Evolutionary conservation across 495 filamentous ascomycete species (phyloP).

Genomic region (Penicillium dipodomyicola): DNA sequence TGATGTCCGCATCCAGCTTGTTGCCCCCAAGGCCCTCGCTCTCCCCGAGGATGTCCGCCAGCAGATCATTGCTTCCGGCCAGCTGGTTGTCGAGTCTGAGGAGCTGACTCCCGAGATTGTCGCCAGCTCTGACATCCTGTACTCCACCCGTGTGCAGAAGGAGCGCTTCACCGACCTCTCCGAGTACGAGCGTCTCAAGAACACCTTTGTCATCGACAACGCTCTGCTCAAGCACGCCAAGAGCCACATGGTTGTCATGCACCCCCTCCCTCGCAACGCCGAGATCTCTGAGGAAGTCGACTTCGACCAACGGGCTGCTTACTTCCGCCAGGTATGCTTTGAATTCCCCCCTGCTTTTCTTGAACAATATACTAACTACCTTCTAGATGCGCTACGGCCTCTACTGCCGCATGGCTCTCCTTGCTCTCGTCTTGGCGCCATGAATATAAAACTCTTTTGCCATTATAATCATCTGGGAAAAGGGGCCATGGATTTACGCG

Average conservation of each 20-base stretch:
- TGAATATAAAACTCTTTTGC: slow-evolving; percentile 34
- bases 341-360: not conserved
- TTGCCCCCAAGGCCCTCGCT: slow-evolving; percentile 74
- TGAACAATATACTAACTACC: slow-evolving; percentile 31
- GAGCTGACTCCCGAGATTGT: slow-evolving; percentile 82
- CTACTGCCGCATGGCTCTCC: slow-evolving; percentile 94
- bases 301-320: slow-evolving; percentile 93
- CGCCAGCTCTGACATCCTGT: slow-evolving; percentile 80
- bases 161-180: slow-evolving; percentile 79
- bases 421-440: slow-evolving; percentile 83
- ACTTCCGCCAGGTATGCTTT: slow-evolving; percentile 92
- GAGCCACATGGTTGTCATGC: slow-evolving; percentile 86
- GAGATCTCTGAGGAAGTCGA: slow-evolving; percentile 96
- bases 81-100: slow-evolving; percentile 70
- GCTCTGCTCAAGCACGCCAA: slow-evolving; percentile 88
- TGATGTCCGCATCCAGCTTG: slow-evolving; percentile 88
- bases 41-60: slow-evolving; percentile 73
- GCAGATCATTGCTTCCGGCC: slow-evolving; percentile 65
- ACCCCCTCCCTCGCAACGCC: slow-evolving; percentile 87
- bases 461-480: slow-evolving; percentile 28
- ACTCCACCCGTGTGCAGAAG: slow-evolving; percentile 95
- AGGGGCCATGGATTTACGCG: slow-evolving; percentile 26
- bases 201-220: slow-evolving; percentile 84
- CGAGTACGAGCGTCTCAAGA: slow-evolving; percentile 83
- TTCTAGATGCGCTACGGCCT: slow-evolving; percentile 94